These are phyloP conservation scores for Fusarium sp. DNA, from an alignment of 2,329 filamentous ascomycete species.

Conservation along the genomic window DNA sequence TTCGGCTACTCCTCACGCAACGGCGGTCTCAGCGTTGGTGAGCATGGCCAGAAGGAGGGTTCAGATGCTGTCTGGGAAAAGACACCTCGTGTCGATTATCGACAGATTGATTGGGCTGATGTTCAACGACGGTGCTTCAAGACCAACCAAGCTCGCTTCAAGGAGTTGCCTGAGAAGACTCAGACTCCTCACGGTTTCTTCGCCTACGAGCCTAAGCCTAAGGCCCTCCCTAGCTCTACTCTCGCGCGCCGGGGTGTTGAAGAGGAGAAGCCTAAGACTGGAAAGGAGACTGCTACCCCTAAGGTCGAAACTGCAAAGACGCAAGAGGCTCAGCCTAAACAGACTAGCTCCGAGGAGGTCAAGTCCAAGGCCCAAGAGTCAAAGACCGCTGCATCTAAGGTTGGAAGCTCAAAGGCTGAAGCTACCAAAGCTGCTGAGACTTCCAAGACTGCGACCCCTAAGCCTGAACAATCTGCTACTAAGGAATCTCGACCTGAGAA, in stretches of 20 bases:
- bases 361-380: not conserved
- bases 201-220: slow-evolving; percentile 52
- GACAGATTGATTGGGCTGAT: slow-evolving; percentile 80
- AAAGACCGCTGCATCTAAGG: slow-evolving; percentile 5
- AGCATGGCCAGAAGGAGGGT: slow-evolving; percentile 85
- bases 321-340: not conserved
- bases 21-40: slow-evolving; percentile 86
- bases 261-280: slow-evolving; percentile 24
- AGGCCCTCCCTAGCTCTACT: slow-evolving; percentile 4
- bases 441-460: slow-evolving; percentile 6
- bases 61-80: slow-evolving; percentile 82
- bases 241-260: slow-evolving; percentile 26
- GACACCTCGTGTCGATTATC: slow-evolving; percentile 79
- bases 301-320: slow-evolving; percentile 7
- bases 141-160: slow-evolving; percentile 78
- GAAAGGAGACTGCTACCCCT: slow-evolving; percentile 32
- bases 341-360: slow-evolving; percentile 8
- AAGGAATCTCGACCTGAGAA: slow-evolving; percentile 10
- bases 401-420: not conserved
- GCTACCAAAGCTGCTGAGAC: slow-evolving; percentile 6
- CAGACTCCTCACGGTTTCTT: slow-evolving; percentile 64
- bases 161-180: slow-evolving; percentile 55
- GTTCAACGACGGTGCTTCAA: slow-evolving; percentile 79
- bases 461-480: not conserved
- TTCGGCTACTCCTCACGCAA: slow-evolving; percentile 83